Evolutionary conservation across 208 protist species (phyloP), one percentile per base, ranked within the genome.

Genomic region (Phytomonas sp.): DNA sequence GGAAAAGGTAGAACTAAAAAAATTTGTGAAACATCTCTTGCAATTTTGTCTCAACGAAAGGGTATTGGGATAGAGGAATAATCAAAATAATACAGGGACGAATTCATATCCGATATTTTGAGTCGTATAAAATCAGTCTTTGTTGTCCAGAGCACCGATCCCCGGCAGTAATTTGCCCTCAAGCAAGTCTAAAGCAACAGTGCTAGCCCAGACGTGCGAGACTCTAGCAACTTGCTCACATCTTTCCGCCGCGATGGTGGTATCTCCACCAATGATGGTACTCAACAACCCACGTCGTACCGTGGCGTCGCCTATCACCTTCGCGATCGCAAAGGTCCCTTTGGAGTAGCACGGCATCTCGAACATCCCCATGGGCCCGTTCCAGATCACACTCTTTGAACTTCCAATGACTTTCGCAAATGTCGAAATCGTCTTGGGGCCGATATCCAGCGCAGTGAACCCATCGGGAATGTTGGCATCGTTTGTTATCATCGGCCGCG

Each of bases 341-440:
- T 92, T 88, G 33, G 85, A 85, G 83, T 99, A 99, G 60, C 82
- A 91, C n/a, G 80, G 70, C 73, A 99, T 92, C 85, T 99, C 98
- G 75, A 99, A 99, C 17, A 99, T 97, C 70, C 98, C 98, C 70
- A 97, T 83, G 33, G 98, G 98, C 32, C 96, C 98, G 81, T 99
- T 99, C 97, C 97, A 99, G 46, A 99, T 87, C 20, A 97, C 87
- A 28, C 92, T 98, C 72, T 98, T 98, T 62, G 91, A 89, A 34
- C 79, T 75, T 4, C 62, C 60, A 56, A 99, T 87, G 33, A 86
- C 84, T 36, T 84, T 79, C 17, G 73, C 73, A 74, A 98, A 99
- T 33, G 80, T 67, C n/a, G 75, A 74, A 66, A 78, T 77, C 20
- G 96, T 96, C 73, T 97, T 87, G 60, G 97, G 97, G 36, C 98